A percentile compares a stretch with the other conserved stretches of the same genome.
Evolutionary conservation across 148 eudicot species (phyloP).

Genomic region (Silene conica): DNA sequence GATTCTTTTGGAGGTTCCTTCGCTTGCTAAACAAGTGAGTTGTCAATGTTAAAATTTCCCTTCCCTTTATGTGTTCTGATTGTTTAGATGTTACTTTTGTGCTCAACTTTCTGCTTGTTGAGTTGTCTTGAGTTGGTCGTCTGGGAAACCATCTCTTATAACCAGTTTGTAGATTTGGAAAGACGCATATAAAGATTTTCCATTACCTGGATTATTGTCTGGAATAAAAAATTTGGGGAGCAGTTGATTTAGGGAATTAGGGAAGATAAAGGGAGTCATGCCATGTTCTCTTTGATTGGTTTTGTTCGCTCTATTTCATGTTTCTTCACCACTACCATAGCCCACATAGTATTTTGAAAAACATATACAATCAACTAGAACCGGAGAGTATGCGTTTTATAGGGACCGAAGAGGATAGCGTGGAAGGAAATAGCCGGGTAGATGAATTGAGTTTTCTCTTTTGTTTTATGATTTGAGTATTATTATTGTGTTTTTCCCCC

Average conservation of each 20-base stretch:
- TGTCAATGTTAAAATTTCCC: neutral
- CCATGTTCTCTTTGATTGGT: neutral
- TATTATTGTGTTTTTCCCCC: too few relatives aligned
- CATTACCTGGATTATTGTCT: neutral
- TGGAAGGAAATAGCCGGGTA: too few relatives aligned
- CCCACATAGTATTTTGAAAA: too few relatives aligned
- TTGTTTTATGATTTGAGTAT: too few relatives aligned
- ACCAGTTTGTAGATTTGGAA: conserved; percentile 9
- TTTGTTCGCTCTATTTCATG: neutral
- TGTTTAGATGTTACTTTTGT: neutral
- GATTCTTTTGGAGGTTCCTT: conserved; percentile 91
- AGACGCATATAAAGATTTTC: too few relatives aligned
- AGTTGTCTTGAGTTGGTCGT: neutral
- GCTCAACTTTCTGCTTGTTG: neutral
- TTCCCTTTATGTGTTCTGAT: neutral
- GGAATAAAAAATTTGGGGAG: neutral
- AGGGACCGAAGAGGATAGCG: too few relatives aligned
- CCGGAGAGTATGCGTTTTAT: too few relatives aligned
- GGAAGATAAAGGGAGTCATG: neutral
- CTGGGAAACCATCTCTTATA: neutral
- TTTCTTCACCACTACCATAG: neutral
- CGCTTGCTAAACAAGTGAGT: conserved; percentile 87
- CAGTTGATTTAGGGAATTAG: neutral
- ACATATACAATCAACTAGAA: too few relatives aligned
- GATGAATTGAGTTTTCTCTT: neutral